A percentile compares a stretch with the other conserved stretches of the same genome.
Conservation (phyloP, 192 early-diverging fungal genomes). For the Backusella morwellensis region DNA sequence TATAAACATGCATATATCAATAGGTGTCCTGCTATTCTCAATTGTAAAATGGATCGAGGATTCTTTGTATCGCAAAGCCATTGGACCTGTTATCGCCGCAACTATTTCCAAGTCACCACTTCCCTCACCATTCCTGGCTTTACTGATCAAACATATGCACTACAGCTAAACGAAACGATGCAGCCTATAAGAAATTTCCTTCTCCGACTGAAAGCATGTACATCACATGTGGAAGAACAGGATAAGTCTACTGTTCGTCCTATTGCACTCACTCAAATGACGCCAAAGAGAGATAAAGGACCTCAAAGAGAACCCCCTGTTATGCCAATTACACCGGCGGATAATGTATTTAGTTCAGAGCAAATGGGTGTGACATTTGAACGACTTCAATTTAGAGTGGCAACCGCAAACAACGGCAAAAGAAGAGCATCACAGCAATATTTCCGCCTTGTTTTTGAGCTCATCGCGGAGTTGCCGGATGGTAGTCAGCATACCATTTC, state of each 20-base stretch:
- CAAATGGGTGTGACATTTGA: conserved; percentile 70
- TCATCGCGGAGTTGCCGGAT: conserved; percentile 63
- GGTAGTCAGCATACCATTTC: conserved; percentile 54
- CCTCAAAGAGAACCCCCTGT: conserved; percentile 54
- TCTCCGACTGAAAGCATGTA: conserved; percentile 50
- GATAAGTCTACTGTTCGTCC: conserved; percentile 58
- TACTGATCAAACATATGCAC: conserved; percentile 27
- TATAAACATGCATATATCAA: background rate
- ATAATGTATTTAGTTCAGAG: conserved; percentile 12
- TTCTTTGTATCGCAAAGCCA: conserved; percentile 1
- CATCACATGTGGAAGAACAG: conserved; percentile 50
- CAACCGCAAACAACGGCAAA: conserved; percentile 90
- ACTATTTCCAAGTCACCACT: conserved; percentile 86
- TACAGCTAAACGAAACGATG: conserved; percentile 42
- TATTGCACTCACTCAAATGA: conserved; percentile 85
- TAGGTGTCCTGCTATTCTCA: conserved; percentile 1
- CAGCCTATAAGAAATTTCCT: conserved; percentile 57
- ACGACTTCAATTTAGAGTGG: conserved; percentile 88
- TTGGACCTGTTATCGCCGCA: conserved; percentile 92
- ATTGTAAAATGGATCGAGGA: conserved; percentile 14
- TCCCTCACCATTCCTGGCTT: conserved; percentile 44
- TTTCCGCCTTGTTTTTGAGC: conserved; percentile 67
- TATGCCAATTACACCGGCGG: conserved; percentile 20
- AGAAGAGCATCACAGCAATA: conserved; percentile 86
- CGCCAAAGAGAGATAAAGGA: conserved; percentile 92